Conservation (phyloP, 2,329 filamentous ascomycete species). For the Nothophoma quercina region DNA sequence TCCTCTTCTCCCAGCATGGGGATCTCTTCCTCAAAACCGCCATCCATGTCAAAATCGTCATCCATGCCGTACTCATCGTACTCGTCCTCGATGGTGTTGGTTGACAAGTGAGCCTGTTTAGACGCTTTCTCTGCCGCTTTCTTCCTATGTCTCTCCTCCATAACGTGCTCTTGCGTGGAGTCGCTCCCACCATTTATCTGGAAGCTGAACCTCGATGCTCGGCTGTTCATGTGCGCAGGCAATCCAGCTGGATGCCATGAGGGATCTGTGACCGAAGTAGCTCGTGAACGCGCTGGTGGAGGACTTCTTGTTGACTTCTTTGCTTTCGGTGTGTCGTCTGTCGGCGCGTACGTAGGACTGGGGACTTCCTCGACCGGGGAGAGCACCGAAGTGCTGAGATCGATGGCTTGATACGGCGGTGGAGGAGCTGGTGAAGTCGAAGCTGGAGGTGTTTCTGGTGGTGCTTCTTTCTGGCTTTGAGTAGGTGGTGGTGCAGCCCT, state of each 20-base stretch:
- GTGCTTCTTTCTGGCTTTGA: slow-evolving; percentile 23
- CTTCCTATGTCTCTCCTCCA: slow-evolving; percentile 76
- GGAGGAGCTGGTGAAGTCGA: slow-evolving; percentile 20
- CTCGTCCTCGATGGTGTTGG: slow-evolving; percentile 45
- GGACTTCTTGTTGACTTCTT: slow-evolving; percentile 48
- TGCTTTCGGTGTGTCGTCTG: slow-evolving; percentile 40
- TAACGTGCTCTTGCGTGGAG: slow-evolving; percentile 68
- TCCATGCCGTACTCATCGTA: slow-evolving; percentile 51
- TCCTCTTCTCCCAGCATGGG: slow-evolving; percentile 59
- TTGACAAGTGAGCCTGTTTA: slow-evolving; percentile 46
- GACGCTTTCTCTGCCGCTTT: slow-evolving; percentile 69
- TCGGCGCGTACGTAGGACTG: slow-evolving; percentile 32
- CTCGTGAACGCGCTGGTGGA: slow-evolving; percentile 45
- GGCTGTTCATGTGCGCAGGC: slow-evolving; percentile 63
- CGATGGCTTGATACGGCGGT: slow-evolving; percentile 27
- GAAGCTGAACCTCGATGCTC: slow-evolving; percentile 81
- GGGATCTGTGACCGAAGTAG: slow-evolving; percentile 48
- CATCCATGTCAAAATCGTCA: slow-evolving; percentile 60
- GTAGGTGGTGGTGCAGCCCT: slow-evolving; percentile 3
- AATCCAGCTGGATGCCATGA: slow-evolving; percentile 47
- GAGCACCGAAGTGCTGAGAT: slow-evolving; percentile 35
- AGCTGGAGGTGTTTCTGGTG: slow-evolving; percentile 18
- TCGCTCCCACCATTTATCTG: slow-evolving; percentile 78
- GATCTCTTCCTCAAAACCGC: slow-evolving; percentile 71
- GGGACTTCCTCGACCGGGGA: slow-evolving; percentile 47